These are phyloP conservation scores for Nosema granulosis DNA, from an alignment of 371 early-diverging fungal genomes.

Conservation along the genomic window DNA sequence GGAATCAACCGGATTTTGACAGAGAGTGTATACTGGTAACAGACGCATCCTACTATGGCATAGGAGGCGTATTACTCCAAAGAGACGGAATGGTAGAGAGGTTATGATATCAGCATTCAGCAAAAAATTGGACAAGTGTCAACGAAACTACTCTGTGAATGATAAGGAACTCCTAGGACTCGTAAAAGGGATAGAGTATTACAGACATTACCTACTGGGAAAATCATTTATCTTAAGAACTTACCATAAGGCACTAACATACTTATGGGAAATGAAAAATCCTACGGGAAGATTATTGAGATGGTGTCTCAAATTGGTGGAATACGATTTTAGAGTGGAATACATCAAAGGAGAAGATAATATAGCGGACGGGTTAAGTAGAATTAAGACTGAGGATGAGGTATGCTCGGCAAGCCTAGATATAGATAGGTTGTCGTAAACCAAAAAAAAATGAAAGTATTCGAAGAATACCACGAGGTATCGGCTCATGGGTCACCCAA, in stretches of 20 bases:
- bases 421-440: too few relatives aligned
- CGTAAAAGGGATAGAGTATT: neutral
- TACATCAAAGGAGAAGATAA: constrained; percentile 33
- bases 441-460: too few relatives aligned
- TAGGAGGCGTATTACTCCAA: constrained; percentile 30
- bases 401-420: too few relatives aligned
- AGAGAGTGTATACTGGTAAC: constrained; percentile 42
- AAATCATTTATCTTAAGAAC: constrained; percentile 1
- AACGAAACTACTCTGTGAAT: neutral
- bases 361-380: constrained; percentile 18
- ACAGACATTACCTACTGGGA: neutral
- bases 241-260: neutral
- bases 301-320: neutral
- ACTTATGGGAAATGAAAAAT: neutral
- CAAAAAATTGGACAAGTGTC: too few relatives aligned
- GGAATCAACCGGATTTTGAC: constrained; percentile 28
- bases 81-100: too few relatives aligned
- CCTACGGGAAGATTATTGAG: constrained; percentile 11
- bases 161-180: constrained; percentile 6
- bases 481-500: constrained; percentile 25
- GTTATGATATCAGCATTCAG: too few relatives aligned
- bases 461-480: too few relatives aligned
- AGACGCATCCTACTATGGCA: constrained; percentile 36
- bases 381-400: too few relatives aligned
- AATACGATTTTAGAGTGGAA: constrained; percentile 3